Evolutionary conservation across 257 asterid species (phyloP), one percentile per base, ranked within the genome.

Genomic region (Solanum microdontum): DNA sequence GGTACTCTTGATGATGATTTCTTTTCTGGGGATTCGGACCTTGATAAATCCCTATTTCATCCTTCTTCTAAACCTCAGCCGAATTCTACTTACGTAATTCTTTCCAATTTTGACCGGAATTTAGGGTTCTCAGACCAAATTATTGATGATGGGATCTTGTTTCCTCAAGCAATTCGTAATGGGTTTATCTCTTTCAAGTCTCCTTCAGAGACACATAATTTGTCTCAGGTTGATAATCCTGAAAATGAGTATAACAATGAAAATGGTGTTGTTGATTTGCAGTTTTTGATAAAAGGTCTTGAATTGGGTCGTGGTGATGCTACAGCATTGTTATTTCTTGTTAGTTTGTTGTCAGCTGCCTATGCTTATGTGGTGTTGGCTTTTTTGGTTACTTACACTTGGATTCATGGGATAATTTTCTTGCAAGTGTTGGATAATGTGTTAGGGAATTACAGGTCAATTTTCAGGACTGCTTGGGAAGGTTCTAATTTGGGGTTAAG

Each of bases 1-100:
- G 98, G 97, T 23, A 93, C 96, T 77, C 95, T 95, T 2, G 97
- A 96, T 72, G 98, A 96, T 55, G 99, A 95, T 82, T 96, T 96
- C 92, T 95, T 96, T 91, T 95, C 98, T 45, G 97, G 97, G 2
- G 98, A 96, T 87, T 91, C 96, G 1, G 97, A 96, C 89, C 91
- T 93, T 26, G 99, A 95, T 40, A 96, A 97, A 86, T 94, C 98
- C 6, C 87, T 95, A 8, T 95, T 95, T 72, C 91, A 92, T 48
- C 95, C 98, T 11, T 75, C 95, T 58, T 39, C 93, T 7, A 92
- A 93, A 40, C 87, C 89, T 11, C 79, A 51, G 21, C 89, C 92
- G 66, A 95, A 96, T 89, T 89, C 94, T 8, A 91, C 96, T 14
- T 87, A 55, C 74, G 43, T 92, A 15, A 39, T 89, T 85, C 91